phyloP scores from a whole-genome alignment of 2,329 filamentous ascomycete genomes.

The Fusarium miscanthi region DNA sequence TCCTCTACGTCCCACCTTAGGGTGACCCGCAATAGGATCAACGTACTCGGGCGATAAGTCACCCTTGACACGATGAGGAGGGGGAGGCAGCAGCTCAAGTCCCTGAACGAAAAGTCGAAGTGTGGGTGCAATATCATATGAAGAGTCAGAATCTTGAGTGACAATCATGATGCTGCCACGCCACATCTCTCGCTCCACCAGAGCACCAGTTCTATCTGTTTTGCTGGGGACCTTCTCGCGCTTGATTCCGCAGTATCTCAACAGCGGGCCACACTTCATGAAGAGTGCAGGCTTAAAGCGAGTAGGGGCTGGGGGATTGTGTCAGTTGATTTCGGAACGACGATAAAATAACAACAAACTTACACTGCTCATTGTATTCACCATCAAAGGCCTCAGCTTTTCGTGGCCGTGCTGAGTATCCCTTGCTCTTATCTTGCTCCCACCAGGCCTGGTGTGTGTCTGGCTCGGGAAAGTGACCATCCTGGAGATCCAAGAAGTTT shows the following conservation, averaged over 20 bases:
- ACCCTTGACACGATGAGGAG: constrained; percentile 73
- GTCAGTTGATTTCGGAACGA: constrained; percentile 16
- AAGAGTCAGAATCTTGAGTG: constrained; percentile 84
- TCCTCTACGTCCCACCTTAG: constrained; percentile 85
- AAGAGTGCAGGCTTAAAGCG: constrained; percentile 86
- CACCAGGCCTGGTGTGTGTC: constrained; percentile 78
- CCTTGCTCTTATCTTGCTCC: constrained; percentile 69
- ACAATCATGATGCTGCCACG: constrained; percentile 96
- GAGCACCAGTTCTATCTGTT: constrained; percentile 40
- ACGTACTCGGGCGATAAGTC: constrained; percentile 84
- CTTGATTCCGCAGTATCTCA: constrained; percentile 89
- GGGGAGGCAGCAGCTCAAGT: constrained; percentile 82
- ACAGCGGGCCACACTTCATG: constrained; percentile 88
- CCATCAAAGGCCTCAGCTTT: constrained; percentile 74
- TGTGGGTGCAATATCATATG: constrained; percentile 81
- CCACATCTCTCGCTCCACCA: constrained; percentile 81
- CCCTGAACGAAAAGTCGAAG: constrained; percentile 89
- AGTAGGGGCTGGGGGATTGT: constrained; percentile 62
- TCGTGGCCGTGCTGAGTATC: constrained; percentile 59
- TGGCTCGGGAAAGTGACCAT: constrained; percentile 48
- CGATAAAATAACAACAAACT: constrained; percentile 33
- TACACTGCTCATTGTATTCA: constrained; percentile 73
- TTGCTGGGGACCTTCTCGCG: constrained; percentile 63
- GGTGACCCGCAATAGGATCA: constrained; percentile 88
- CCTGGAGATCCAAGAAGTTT: constrained; percentile 69